Percentiles rank a stretch among this genome's conserved stretches.
phyloP scores from a whole-genome alignment of 106 monocot species.

The Apostasia ramifera region DNA sequence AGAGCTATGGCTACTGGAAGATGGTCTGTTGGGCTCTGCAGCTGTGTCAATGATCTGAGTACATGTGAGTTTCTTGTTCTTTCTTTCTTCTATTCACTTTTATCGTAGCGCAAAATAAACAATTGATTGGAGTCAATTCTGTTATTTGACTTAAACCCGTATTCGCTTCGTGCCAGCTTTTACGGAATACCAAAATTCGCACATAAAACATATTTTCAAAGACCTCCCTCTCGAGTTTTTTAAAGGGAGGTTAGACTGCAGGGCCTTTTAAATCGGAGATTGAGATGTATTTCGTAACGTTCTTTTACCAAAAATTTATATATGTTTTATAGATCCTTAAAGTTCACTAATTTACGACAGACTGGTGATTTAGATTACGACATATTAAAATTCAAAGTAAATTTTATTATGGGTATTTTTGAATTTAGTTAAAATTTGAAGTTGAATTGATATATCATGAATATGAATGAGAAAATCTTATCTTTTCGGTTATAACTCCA shows the following conservation, averaged over 20 bases:
- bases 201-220: not conserved
- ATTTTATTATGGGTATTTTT: not conserved
- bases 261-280: no score
- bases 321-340: not conserved
- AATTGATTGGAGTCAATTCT: not conserved
- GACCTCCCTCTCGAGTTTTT: not conserved
- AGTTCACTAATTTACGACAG: not conserved
- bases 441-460: no score
- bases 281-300: no score
- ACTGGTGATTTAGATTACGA: not conserved
- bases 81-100: not conserved
- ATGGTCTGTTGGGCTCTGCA: not conserved
- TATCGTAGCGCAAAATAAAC: no score
- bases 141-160: not conserved
- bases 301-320: no score
- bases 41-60: not conserved
- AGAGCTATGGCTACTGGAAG: not conserved
- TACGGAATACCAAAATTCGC: not conserved
- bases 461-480: no score
- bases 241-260: no score
- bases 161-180: not conserved
- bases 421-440: not conserved
- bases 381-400: not conserved
- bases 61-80: not conserved
- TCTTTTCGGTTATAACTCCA: not conserved